A percentile compares a stretch with the other conserved stretches of the same genome.
Evolutionary conservation across 176 grass and related monocot species (phyloP).

Genomic region (Hordeum vulgare): DNA sequence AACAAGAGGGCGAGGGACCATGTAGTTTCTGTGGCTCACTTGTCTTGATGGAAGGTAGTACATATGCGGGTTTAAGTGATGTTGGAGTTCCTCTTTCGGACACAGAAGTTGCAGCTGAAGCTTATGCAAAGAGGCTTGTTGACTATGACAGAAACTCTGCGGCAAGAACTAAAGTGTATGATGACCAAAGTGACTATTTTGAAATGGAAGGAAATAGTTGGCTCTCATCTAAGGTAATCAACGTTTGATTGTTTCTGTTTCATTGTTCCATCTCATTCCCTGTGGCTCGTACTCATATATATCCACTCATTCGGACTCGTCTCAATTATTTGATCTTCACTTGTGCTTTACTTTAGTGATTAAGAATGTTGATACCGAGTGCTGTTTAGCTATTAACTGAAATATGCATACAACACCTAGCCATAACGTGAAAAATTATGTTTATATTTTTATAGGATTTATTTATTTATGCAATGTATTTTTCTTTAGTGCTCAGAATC

Average conservation of each 20-base stretch:
- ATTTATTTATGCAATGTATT: constrained; percentile 16
- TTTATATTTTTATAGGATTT: background rate
- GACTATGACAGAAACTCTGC: constrained; percentile 92
- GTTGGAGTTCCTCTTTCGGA: constrained; percentile 64
- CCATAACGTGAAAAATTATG: background rate
- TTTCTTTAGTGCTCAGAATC: background rate
- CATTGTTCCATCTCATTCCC: background rate
- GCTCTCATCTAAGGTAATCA: constrained; percentile 73
- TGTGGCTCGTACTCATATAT: background rate
- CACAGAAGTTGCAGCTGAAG: constrained; percentile 75
- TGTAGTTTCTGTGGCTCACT: constrained; percentile 94
- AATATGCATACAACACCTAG: background rate
- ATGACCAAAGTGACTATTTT: constrained; percentile 98
- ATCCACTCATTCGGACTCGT: background rate
- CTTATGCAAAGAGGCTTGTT: constrained; percentile 89
- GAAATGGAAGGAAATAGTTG: constrained; percentile 99
- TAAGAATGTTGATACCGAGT: background rate
- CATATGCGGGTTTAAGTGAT: constrained; percentile 93
- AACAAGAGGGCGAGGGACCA: constrained; percentile 95
- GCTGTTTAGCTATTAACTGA: background rate
- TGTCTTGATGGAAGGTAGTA: constrained; percentile 90
- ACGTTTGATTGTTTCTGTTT: constrained; percentile 20
- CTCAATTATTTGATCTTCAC: background rate
- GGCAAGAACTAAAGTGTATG: constrained; percentile 95
- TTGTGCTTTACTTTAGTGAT: background rate